phyloP scores from a whole-genome alignment of 75 land plant species.

The Selaginella tamariscina region DNA sequence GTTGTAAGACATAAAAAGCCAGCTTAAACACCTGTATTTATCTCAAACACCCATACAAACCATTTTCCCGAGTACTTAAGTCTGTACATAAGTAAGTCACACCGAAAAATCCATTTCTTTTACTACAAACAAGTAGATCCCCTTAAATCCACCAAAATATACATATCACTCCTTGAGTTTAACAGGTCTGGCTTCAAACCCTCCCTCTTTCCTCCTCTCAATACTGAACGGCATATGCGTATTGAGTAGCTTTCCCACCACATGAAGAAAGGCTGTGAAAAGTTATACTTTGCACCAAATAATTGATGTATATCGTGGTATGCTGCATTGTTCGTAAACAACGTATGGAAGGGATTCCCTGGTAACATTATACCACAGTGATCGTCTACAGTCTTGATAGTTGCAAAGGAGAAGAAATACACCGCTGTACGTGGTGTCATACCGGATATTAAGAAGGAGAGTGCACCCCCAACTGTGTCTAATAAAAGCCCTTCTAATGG shows the following conservation, averaged over 20 bases:
- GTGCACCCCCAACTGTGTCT: constrained; percentile 73
- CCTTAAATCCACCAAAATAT: no score
- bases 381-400: constrained; percentile 68
- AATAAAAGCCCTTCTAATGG: constrained; percentile 75
- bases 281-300: constrained; percentile 69
- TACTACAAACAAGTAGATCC: not conserved
- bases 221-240: constrained; percentile 69
- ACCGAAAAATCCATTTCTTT: not conserved
- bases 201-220: constrained; percentile 52
- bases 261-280: constrained; percentile 77
- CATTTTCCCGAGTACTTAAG: no score
- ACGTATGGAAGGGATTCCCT: constrained; percentile 52
- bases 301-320: constrained; percentile 87
- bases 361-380: constrained; percentile 73
- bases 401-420: constrained; percentile 68
- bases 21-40: no score
- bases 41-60: no score
- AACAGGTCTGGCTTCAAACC: constrained; percentile 53
- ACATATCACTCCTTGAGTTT: constrained; percentile 20
- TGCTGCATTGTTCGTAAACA: constrained; percentile 72
- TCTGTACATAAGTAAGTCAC: no score
- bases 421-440: constrained; percentile 67
- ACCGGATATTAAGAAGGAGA: constrained; percentile 63
- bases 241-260: constrained; percentile 76
- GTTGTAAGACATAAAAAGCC: no score